Evolutionary conservation across 345 rosid species (phyloP), one percentile per base, ranked within the genome.

Genomic region (Pistacia vera): DNA sequence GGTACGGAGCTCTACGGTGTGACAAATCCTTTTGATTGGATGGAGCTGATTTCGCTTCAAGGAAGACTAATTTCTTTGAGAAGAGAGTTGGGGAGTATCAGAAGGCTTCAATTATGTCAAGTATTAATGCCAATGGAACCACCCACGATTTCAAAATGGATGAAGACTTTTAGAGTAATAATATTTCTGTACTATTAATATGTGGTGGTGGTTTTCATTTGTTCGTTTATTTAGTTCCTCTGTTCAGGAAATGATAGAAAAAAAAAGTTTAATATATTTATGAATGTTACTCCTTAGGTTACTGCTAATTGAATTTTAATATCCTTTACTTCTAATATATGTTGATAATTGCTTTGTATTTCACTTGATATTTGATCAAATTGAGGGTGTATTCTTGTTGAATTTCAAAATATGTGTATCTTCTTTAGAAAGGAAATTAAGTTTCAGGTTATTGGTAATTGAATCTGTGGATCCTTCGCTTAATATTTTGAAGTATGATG

Each of bases 21-120:
- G 73, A 3, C 79, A 0, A 94, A 94, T 38, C 97, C 98, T 0
- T 94, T 94, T 80, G 98, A 94, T 78, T 94, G 98, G 98, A 91
- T 94, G 98, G 98, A 92, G 77, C 75, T 94, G 67, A 94, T 94
- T 0, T 89, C 94, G 2, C 82, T 92, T 57, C 98, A 94, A 36
- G 98, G 61, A 94, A 92, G 82, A 94, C 97, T 0, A 92, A 94
- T 68, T 94, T 94, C 78, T 94, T 94, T 6, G 96, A 92, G 88
- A 94, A 89, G 68, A 72, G 98, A 36, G 97, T 92, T 2, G 97
- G 96, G 0, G 98, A 92, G 58, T 94, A 90, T 62, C 98, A 94
- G 56, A 92, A 89, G 74, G 98, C 97, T 30, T 81, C 96, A 0
- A 93, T 90, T 22, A 92, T 92, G 97, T 86, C 90, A 2, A 84